Conservation (phyloP, 176 grass and related monocot genomes). For the Raddia guianensis region DNA sequence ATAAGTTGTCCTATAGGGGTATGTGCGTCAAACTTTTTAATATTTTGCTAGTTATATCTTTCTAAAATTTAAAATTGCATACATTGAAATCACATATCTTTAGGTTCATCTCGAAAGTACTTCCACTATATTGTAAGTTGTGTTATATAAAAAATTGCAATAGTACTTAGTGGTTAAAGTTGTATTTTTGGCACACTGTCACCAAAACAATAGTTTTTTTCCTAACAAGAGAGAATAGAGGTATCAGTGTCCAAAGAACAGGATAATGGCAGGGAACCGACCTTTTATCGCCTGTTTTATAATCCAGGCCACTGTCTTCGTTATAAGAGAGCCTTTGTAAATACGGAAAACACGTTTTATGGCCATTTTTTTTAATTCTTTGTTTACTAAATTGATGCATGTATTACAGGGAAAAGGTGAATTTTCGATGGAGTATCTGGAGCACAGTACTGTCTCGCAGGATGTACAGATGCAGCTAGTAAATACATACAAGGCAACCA, state of each 20-base stretch:
- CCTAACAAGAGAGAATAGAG: too few species aligned
- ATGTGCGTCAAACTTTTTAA: too few species aligned
- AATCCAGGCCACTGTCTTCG: background rate
- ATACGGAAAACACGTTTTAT: background rate
- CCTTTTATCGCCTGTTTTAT: background rate
- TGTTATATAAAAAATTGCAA: too few species aligned
- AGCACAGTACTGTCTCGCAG: slow-evolving; percentile 80
- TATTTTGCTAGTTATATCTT: too few species aligned
- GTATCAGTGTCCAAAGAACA: background rate
- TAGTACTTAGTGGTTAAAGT: too few species aligned
- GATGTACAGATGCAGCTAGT: slow-evolving; percentile 89
- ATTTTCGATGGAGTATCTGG: slow-evolving; percentile 98
- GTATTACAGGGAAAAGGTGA: slow-evolving; percentile 83
- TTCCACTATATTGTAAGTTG: too few species aligned
- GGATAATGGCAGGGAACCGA: background rate
- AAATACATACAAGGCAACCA: slow-evolving; percentile 68
- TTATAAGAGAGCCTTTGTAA: background rate
- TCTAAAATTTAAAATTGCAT: too few species aligned
- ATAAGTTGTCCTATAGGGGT: too few species aligned
- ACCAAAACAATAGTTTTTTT: too few species aligned
- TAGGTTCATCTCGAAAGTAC: too few species aligned
- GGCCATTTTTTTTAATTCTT: background rate
- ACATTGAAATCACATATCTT: too few species aligned
- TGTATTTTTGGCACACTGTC: too few species aligned
- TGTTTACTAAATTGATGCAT: slow-evolving; percentile 22